phyloP scores from a whole-genome alignment of 805 yeast species.

The Millerozyma miso region DNA sequence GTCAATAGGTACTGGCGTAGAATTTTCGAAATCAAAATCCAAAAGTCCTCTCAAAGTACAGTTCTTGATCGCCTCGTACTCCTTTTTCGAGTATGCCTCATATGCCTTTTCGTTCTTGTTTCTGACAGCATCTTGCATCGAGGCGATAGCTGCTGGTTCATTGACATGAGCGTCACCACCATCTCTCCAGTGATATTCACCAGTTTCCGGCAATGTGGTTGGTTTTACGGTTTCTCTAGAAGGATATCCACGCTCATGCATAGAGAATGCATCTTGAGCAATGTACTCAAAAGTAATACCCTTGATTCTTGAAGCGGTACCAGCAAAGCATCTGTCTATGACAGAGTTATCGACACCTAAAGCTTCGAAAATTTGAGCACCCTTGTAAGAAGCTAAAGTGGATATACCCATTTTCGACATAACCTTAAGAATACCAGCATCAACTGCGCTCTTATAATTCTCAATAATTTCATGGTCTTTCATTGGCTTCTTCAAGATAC shows the following conservation, averaged over 20 bases:
- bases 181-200: slow-evolving; percentile 98
- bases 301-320: slow-evolving; percentile 94
- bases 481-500: slow-evolving; percentile 53
- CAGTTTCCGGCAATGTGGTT: slow-evolving; percentile 81
- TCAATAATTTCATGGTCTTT: slow-evolving; percentile 57
- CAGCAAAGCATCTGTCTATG: slow-evolving; percentile 91
- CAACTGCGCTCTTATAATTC: slow-evolving; percentile 81
- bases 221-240: slow-evolving; percentile 66
- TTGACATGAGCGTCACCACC: slow-evolving; percentile 96
- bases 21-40: slow-evolving; percentile 76
- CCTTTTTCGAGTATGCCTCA: slow-evolving; percentile 83
- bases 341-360: slow-evolving; percentile 94
- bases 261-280: slow-evolving; percentile 92
- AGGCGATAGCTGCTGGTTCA: slow-evolving; percentile 92
- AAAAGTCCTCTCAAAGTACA: slow-evolving; percentile 93
- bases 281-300: slow-evolving; percentile 94
- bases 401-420: slow-evolving; percentile 99
- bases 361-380: slow-evolving; percentile 98
- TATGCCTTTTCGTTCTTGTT: slow-evolving; percentile 93
- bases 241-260: slow-evolving; percentile 93
- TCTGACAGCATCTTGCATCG: slow-evolving; percentile 96
- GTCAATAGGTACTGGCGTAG: slow-evolving; percentile 82
- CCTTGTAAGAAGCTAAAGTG: slow-evolving; percentile 95
- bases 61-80: slow-evolving; percentile 83
- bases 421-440: slow-evolving; percentile 90